phyloP scores from a whole-genome alignment of 179 eudicot genomes.

The Drosera spatulata region DNA sequence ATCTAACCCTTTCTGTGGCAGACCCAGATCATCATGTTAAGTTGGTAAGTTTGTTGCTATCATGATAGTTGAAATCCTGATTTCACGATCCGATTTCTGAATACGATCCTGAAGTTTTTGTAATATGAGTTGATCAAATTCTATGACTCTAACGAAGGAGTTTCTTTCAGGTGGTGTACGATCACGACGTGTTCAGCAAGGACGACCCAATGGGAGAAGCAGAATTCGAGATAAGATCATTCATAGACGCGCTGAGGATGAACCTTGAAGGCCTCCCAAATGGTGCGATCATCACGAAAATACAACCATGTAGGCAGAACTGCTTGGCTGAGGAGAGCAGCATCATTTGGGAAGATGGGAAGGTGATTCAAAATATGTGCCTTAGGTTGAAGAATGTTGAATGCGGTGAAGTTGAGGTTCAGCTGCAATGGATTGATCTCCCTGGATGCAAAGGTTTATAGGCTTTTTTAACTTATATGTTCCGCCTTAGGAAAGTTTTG shows the following conservation, averaged over 20 bases:
- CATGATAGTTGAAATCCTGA: too few species aligned
- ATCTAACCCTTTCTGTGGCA: too few species aligned
- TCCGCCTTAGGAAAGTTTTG: too few species aligned
- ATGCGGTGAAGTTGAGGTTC: conserved; percentile 6
- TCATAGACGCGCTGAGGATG: conserved; percentile 6
- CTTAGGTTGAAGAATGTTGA: conserved; percentile 3
- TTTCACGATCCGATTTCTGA: too few species aligned
- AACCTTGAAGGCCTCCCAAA: background rate
- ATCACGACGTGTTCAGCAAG: conserved; percentile 6
- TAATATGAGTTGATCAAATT: too few species aligned
- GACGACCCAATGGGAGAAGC: conserved; percentile 9
- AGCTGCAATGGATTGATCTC: conserved; percentile 6
- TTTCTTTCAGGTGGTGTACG: conserved; percentile 1
- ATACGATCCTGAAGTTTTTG: too few species aligned
- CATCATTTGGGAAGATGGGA: conserved; percentile 2
- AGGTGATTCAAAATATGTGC: conserved; percentile 1
- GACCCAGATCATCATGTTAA: too few species aligned
- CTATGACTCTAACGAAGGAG: too few species aligned
- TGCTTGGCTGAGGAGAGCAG: conserved; percentile 6
- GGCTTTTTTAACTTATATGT: background rate
- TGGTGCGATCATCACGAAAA: background rate
- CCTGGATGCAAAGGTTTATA: conserved; percentile 7
- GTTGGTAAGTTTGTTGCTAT: too few species aligned
- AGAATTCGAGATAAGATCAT: conserved; percentile 2
- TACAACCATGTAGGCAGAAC: conserved; percentile 2